Conservation (phyloP, 306 rosid species). For the Psophocarpus tetragonolobus region DNA sequence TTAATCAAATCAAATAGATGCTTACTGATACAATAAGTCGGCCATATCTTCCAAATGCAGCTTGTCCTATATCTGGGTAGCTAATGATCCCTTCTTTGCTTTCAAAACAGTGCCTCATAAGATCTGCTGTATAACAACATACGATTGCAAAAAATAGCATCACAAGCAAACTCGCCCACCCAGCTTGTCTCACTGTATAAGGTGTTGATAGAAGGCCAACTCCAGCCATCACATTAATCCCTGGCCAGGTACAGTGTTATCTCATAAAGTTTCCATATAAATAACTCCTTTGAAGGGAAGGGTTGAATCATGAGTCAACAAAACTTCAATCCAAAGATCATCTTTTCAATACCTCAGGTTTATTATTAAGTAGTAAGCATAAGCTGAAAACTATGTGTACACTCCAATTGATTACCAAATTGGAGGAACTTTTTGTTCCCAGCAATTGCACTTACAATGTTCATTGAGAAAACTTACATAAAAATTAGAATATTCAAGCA, state of each 20-base stretch:
- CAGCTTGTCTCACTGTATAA: slow-evolving; percentile 68
- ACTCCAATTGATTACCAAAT: not conserved
- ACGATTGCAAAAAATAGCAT: slow-evolving; percentile 62
- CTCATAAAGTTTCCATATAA: slow-evolving; percentile 8
- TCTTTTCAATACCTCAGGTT: not conserved
- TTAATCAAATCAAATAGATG: not conserved
- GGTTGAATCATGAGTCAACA: not conserved
- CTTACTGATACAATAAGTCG: slow-evolving; percentile 65
- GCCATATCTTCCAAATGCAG: slow-evolving; percentile 82
- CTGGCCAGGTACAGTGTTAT: slow-evolving; percentile 42
- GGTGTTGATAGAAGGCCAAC: slow-evolving; percentile 84
- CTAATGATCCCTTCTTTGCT: slow-evolving; percentile 61
- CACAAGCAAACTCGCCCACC: slow-evolving; percentile 74
- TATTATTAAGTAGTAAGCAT: not conserved
- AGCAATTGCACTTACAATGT: not conserved
- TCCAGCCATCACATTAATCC: slow-evolving; percentile 81
- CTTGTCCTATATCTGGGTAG: slow-evolving; percentile 88
- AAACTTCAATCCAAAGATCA: not conserved
- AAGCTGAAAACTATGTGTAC: not conserved
- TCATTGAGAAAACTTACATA: not conserved
- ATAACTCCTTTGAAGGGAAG: not conserved
- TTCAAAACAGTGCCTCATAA: slow-evolving; percentile 77
- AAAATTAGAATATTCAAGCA: not conserved
- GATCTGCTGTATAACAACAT: slow-evolving; percentile 82
- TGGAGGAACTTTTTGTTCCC: not conserved